These are phyloP conservation scores for Pythium insidiosum DNA, from an alignment of 352 stramenopile species.

Conservation along the genomic window DNA sequence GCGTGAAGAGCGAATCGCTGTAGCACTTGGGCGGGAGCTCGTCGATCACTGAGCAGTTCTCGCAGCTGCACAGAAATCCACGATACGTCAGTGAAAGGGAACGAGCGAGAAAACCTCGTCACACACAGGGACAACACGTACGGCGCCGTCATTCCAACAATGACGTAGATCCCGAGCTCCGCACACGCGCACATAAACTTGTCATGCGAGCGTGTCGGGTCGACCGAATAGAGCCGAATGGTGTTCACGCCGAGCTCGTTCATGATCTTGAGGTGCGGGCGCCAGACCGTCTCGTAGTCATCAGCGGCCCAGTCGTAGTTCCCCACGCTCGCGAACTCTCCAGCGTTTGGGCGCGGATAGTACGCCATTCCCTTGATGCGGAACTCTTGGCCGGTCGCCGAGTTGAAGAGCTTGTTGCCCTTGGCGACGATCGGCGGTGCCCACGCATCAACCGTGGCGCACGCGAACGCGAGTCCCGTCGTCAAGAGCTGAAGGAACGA, in stretches of 20 bases:
- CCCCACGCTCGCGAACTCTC: conserved; percentile 32
- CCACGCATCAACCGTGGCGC: conserved; percentile 30
- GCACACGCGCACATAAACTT: conserved; percentile 73
- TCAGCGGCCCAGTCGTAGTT: conserved; percentile 63
- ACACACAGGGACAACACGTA: conserved; percentile 15
- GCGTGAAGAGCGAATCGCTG: conserved; percentile 35
- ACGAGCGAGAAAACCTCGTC: background rate
- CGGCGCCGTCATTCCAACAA: conserved; percentile 49
- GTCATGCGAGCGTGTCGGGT: conserved; percentile 52
- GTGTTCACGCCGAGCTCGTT: conserved; percentile 55
- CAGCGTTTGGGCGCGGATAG: conserved; percentile 54
- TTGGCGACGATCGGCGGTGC: conserved; percentile 39
- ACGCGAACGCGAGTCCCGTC: too few relatives aligned
- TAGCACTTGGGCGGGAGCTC: conserved; percentile 37
- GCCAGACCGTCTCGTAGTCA: conserved; percentile 49
- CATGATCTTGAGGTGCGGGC: conserved; percentile 38
- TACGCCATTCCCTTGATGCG: conserved; percentile 66
- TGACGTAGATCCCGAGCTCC: conserved; percentile 65
- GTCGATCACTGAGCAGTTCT: conserved; percentile 43
- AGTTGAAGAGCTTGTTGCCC: conserved; percentile 85
- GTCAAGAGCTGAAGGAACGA: too few relatives aligned
- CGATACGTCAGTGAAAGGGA: background rate
- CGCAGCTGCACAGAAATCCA: conserved; percentile 45
- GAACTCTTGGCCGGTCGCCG: conserved; percentile 50
- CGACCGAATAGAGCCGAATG: conserved; percentile 55